Conservation (phyloP, 2,329 filamentous ascomycete species). For the Aureobasidium sp. region DNA sequence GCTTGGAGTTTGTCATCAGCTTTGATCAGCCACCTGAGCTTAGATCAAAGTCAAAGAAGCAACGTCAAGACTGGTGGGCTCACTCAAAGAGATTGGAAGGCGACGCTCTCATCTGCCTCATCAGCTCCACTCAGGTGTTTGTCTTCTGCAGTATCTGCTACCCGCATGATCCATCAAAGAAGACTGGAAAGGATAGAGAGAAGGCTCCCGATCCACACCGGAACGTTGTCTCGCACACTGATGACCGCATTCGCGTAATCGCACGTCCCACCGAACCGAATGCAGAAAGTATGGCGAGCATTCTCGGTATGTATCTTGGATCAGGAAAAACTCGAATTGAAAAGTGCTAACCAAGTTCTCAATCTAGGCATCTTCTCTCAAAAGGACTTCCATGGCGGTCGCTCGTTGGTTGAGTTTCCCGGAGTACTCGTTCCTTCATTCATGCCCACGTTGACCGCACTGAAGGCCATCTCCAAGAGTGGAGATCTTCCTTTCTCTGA, state of each 20-base stretch:
- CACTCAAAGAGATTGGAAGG: slow-evolving; percentile 53
- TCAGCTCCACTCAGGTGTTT: slow-evolving; percentile 38
- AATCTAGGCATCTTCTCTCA: slow-evolving; percentile 1
- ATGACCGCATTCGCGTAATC: slow-evolving; percentile 26
- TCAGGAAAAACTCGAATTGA: neutral
- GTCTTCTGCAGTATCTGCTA: slow-evolving; percentile 33
- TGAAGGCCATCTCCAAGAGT: slow-evolving; percentile 56
- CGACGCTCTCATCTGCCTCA: slow-evolving; percentile 57
- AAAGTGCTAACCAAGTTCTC: neutral
- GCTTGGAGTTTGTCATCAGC: slow-evolving; percentile 50
- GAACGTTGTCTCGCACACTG: neutral
- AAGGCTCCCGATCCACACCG: neutral
- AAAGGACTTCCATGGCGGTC: neutral
- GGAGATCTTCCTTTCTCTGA: slow-evolving; percentile 35
- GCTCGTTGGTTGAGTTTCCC: slow-evolving; percentile 66
- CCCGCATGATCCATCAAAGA: slow-evolving; percentile 23
- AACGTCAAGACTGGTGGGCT: slow-evolving; percentile 58
- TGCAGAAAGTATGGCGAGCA: neutral
- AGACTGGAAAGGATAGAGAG: neutral
- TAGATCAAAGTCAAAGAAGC: slow-evolving; percentile 25
- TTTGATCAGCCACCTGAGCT: slow-evolving; percentile 51
- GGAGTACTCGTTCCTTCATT: slow-evolving; percentile 66
- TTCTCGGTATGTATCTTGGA: neutral
- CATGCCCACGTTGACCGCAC: slow-evolving; percentile 58
- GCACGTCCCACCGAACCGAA: neutral